These are phyloP conservation scores for Yamadazyma diddensiae DNA, from an alignment of 1,139 yeast species.

Conservation along the genomic window DNA sequence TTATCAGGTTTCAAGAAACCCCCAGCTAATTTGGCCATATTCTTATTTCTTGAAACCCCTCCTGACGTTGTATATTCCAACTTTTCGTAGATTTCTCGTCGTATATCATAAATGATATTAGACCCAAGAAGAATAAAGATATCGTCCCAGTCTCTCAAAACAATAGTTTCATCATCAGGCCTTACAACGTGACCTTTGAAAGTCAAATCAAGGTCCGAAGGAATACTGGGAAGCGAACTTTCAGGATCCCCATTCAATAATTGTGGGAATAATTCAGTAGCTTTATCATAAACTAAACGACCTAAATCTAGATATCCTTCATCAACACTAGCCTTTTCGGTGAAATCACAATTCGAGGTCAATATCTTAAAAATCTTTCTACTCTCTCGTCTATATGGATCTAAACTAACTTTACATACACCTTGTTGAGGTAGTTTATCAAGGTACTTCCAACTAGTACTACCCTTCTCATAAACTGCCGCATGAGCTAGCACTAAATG, in stretches of 20 bases:
- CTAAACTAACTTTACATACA: conserved; percentile 79
- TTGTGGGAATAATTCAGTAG: conserved; percentile 27
- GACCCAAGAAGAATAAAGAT: conserved; percentile 67
- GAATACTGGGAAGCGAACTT: conserved; percentile 47
- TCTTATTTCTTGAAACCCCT: conserved; percentile 75
- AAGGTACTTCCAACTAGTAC: conserved; percentile 72
- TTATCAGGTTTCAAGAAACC: conserved; percentile 82
- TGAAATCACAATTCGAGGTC: conserved; percentile 52
- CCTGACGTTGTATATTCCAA: conserved; percentile 88
- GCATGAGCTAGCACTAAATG: conserved; percentile 79
- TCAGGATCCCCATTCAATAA: conserved; percentile 21
- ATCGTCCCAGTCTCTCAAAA: conserved; percentile 79
- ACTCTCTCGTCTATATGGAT: conserved; percentile 87
- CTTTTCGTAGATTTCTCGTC: conserved; percentile 49
- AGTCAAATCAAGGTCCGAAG: conserved; percentile 32
- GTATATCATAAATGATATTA: conserved; percentile 47
- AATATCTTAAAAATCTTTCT: conserved; percentile 72
- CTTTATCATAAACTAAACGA: conserved; percentile 23
- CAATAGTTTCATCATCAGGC: conserved; percentile 7
- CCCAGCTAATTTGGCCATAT: conserved; percentile 85
- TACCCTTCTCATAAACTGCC: conserved; percentile 89
- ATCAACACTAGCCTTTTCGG: conserved; percentile 95
- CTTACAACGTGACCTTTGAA: conserved; percentile 28
- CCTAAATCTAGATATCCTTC: conserved; percentile 90
- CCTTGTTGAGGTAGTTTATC: conserved; percentile 41